These are phyloP conservation scores for Phytophthora cryptogea DNA, from an alignment of 352 stramenopile species.

Conservation along the genomic window DNA sequence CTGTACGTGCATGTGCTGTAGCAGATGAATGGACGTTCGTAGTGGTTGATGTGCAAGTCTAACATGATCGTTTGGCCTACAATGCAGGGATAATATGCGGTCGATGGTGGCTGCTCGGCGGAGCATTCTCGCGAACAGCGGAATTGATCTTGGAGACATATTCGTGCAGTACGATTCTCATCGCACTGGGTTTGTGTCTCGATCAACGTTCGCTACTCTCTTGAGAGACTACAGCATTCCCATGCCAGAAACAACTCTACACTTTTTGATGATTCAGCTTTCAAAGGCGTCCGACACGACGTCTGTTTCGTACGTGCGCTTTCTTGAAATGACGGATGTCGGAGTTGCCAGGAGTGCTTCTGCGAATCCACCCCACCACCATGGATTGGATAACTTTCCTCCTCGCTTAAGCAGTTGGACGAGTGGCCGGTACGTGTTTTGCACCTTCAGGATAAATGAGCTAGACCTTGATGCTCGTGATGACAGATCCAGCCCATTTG, in stretches of 20 bases:
- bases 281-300: slow-evolving; percentile 55
- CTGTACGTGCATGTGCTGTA: slow-evolving; percentile 32
- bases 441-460: background rate
- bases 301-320: slow-evolving; percentile 55
- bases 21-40: no score
- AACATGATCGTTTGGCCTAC: background rate
- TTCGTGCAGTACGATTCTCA: slow-evolving; percentile 52
- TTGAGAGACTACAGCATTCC: slow-evolving; percentile 42
- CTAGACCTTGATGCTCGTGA: background rate
- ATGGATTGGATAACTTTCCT: slow-evolving; percentile 9
- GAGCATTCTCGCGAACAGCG: slow-evolving; percentile 34
- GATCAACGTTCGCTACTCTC: slow-evolving; percentile 43
- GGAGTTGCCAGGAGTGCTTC: slow-evolving; percentile 19
- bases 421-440: slow-evolving; percentile 4
- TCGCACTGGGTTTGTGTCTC: slow-evolving; percentile 45
- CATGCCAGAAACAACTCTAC: slow-evolving; percentile 43
- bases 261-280: slow-evolving; percentile 60
- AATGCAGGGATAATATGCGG: slow-evolving; percentile 50
- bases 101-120: slow-evolving; percentile 34
- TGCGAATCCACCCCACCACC: slow-evolving; percentile 13
- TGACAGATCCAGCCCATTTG: slow-evolving; percentile 8
- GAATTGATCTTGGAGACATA: slow-evolving; percentile 41
- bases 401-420: slow-evolving; percentile 14
- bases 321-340: slow-evolving; percentile 58
- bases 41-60: background rate